Conservation (phyloP, 768 basidiomycete species). For the Phaffia australis region DNA sequence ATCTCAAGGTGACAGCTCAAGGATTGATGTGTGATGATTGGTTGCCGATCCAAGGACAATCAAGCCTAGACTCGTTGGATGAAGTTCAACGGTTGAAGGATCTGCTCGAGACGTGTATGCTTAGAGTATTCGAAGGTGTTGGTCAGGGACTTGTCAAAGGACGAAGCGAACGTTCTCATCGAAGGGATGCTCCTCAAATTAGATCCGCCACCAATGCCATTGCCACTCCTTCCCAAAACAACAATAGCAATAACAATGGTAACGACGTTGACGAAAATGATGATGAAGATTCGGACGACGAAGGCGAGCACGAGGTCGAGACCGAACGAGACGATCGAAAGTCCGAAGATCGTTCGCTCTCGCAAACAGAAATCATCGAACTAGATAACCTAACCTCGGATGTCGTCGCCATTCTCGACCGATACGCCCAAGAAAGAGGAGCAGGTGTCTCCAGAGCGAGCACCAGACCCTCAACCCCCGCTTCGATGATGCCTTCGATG, state of each 20-base stretch:
- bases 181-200: constrained; percentile 17
- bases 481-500: too few species aligned
- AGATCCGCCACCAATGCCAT: constrained; percentile 26
- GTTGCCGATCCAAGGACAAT: constrained; percentile 64
- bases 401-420: constrained; percentile 61
- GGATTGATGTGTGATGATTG: constrained; percentile 83
- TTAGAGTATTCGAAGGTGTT: constrained; percentile 87
- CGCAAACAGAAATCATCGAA: constrained; percentile 59
- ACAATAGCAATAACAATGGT: not conserved
- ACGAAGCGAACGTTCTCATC: constrained; percentile 25
- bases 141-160: constrained; percentile 28
- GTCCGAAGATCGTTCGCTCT: constrained; percentile 40
- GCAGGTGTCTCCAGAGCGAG: constrained; percentile 13
- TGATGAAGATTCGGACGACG: constrained; percentile 42
- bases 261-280: constrained; percentile 35
- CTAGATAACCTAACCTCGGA: constrained; percentile 63
- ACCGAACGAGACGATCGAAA: constrained; percentile 16
- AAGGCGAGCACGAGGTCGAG: constrained; percentile 47
- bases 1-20: constrained; percentile 55
- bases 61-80: constrained; percentile 56
- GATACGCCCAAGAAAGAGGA: constrained; percentile 27
- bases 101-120: constrained; percentile 69
- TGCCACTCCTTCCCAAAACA: not conserved
- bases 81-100: constrained; percentile 70
- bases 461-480: constrained; percentile 12